Conservation (phyloP, 2,329 filamentous ascomycete species). For the Colletotrichum limetticola region DNA sequence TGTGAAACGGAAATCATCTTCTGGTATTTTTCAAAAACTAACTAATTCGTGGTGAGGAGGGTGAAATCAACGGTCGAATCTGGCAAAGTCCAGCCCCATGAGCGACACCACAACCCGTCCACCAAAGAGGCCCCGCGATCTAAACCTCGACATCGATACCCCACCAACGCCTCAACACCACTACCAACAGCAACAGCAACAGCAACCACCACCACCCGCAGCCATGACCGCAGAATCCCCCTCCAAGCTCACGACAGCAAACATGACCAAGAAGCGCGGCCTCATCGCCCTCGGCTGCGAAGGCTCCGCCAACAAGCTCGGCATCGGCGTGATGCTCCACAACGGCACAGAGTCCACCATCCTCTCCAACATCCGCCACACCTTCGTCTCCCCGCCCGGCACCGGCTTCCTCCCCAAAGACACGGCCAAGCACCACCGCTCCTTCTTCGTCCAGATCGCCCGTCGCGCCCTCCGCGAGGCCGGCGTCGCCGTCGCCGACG, state of each 20-base stretch:
- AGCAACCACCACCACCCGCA: neutral
- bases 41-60: neutral
- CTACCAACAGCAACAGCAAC: neutral
- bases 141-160: conserved; percentile 3
- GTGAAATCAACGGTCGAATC: neutral
- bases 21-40: no score
- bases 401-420: conserved; percentile 97
- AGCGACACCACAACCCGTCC: conserved; percentile 10
- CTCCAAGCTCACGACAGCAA: conserved; percentile 32
- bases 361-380: conserved; percentile 94
- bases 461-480: conserved; percentile 82
- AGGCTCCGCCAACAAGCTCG: conserved; percentile 97
- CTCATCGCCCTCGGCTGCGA: conserved; percentile 73
- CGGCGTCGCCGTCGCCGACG: conserved; percentile 67
- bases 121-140: conserved; percentile 30
- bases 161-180: neutral
- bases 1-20: neutral
- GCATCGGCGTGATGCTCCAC: conserved; percentile 91
- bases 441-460: conserved; percentile 85
- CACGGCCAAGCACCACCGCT: conserved; percentile 90
- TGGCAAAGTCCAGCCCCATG: conserved; percentile 14
- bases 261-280: conserved; percentile 48
- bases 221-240: conserved; percentile 10
- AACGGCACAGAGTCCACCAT: conserved; percentile 69
- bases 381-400: conserved; percentile 90